phyloP scores from a whole-genome alignment of 2,329 filamentous ascomycete species.

The Paraphaeosphaeria sporulosa region DNA sequence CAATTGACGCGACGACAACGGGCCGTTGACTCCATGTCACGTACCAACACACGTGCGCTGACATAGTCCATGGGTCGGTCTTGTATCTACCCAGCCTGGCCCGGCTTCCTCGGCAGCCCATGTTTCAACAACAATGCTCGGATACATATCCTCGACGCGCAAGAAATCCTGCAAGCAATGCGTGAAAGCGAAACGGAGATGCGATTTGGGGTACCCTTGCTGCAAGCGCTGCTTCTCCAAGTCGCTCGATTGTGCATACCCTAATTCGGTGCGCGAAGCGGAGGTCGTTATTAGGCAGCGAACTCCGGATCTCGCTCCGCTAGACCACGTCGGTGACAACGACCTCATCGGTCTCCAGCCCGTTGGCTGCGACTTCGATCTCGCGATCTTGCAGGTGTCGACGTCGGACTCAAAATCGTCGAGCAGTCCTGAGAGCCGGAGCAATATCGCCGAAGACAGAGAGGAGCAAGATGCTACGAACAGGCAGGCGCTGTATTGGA shows the following conservation, averaged over 20 bases:
- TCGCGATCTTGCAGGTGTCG: conserved; percentile 5
- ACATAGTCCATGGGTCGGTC: neutral
- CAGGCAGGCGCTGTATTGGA: neutral
- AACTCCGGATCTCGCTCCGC: conserved; percentile 26
- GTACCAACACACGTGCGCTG: neutral
- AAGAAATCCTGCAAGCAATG: conserved; percentile 40
- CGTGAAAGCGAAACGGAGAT: conserved; percentile 40
- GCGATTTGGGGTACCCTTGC: conserved; percentile 39
- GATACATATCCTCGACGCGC: conserved; percentile 42
- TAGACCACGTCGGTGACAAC: conserved; percentile 13
- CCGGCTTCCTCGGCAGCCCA: neutral
- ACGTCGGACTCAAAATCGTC: neutral
- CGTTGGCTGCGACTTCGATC: neutral
- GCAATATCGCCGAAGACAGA: neutral
- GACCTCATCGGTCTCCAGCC: conserved; percentile 7
- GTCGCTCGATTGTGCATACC: conserved; percentile 37
- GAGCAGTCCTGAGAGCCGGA: conserved; percentile 23
- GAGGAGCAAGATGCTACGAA: neutral
- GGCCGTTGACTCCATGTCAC: neutral
- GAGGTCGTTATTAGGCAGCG: conserved; percentile 36
- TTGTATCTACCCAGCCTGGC: neutral
- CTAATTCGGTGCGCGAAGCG: conserved; percentile 30
- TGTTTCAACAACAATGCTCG: conserved; percentile 28
- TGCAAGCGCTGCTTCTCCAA: conserved; percentile 40
- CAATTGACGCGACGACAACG: conserved; percentile 2